Evolutionary conservation across 306 rosid genomes (phyloP), one percentile per base, ranked within the genome.

Genomic region (Lotus japonicus): DNA sequence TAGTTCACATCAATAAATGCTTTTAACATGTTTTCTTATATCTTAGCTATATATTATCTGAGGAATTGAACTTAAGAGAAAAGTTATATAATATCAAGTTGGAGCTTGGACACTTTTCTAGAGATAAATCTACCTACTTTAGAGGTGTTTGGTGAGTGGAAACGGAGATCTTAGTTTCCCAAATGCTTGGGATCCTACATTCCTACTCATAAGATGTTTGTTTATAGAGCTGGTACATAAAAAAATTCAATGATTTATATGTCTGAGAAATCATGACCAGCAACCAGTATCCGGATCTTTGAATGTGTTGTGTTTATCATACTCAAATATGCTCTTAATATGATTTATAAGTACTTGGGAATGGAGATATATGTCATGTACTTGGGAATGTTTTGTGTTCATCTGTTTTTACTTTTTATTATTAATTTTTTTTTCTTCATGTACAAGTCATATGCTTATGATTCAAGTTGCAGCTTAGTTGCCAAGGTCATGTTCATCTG

Each of bases 1-100:
- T 55, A 54, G 11, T 35, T 64, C 42, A 56, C 26, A 36, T 21
- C 23, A 3, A 21, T 56, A 21, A 21, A 21, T 21, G 26, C 56
- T 70, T 58, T 44, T 56, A 35, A 46, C 62, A 63, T 46, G 41
- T 42, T 53, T 14, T 50, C 17, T 54, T 41, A 13, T 56, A 39
- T 56, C 33, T 39, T 50, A 14, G 53, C 6, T 51, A 23, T 54
- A 8, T 62, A 63, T 33, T 57, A 1, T 43, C 1, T 8, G 66
- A 75, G 56, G 57, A 52, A 58, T 58, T 70, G 14, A 41, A 57
- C 51, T 49, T 70, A 55, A 31, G 18, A 48, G n/a, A 12, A 55
- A 38, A 26, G 3, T 46, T 53, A 23, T 35, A 33, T 53, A 5
- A 53, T 55, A 26, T 73, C 58, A 19, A 26, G 66, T 39, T 23